phyloP scores from a whole-genome alignment of 768 basidiomycete species.

The Leccinum subgranulosum region DNA sequence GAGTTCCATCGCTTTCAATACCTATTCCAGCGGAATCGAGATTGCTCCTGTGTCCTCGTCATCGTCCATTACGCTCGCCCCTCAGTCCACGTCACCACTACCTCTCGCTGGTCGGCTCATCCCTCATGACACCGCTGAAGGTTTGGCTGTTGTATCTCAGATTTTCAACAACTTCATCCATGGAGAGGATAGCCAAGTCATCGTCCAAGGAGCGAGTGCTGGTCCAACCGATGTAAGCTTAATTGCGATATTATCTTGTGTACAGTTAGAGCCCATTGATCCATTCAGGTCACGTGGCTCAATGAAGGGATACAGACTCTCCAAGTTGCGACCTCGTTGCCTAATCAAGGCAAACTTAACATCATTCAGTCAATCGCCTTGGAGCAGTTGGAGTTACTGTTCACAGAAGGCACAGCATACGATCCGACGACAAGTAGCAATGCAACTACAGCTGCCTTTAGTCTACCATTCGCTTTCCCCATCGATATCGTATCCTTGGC shows the following conservation, averaged over 20 bases:
- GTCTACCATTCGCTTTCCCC: conserved; percentile 67
- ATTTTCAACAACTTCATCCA: conserved; percentile 74
- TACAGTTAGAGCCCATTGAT: not conserved
- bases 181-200: conserved; percentile 57
- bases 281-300: conserved; percentile 60
- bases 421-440: conserved; percentile 56
- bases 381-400: conserved; percentile 56
- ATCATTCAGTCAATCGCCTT: conserved; percentile 65
- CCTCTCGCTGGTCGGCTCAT: conserved; percentile 61
- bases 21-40: conserved; percentile 47
- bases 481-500: conserved; percentile 61
- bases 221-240: conserved; percentile 51
- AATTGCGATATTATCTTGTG: not conserved
- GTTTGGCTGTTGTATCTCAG: conserved; percentile 54
- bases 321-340: conserved; percentile 54
- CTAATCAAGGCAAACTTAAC: conserved; percentile 56
- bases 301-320: conserved; percentile 68
- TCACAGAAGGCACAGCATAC: conserved; percentile 56
- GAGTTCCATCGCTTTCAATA: conserved; percentile 58
- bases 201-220: conserved; percentile 57
- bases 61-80: conserved; percentile 50
- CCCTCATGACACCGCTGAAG: conserved; percentile 51
- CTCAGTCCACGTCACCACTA: conserved; percentile 49
- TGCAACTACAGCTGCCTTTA: conserved; percentile 60
- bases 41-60: conserved; percentile 58